Evolutionary conservation across 768 basidiomycete species (phyloP), one percentile per base, ranked within the genome.

Genomic region (Phylloporus sp.): DNA sequence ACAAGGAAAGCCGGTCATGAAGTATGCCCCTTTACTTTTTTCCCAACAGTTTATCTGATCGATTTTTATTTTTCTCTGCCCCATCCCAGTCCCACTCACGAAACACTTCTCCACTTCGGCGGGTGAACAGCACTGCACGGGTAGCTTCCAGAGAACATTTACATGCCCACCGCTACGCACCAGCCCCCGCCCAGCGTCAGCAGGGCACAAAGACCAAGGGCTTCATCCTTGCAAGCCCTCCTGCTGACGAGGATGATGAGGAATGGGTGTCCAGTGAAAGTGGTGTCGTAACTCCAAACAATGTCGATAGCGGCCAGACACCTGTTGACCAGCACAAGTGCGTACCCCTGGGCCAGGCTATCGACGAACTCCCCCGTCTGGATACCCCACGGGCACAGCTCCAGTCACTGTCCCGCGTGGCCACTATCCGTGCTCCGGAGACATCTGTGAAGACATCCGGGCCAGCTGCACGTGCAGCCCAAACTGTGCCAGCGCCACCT

Each of bases 241-340:
- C 69, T 35, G 76, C 68, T 23, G 77, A 73, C 34, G 76, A 73
- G 12, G 85, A 86, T 12, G 85, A 86, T 11, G 85, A 87, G 49
- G 88, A 81, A 50, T 89, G 86, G 86, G 76, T 86, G 1, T 89
- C 87, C 24, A 87, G 83, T 63, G 86, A 86, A 67, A 88, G 86
- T 60, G 87, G 85, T 7, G 84, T 80, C 0, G 85, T 72, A 1
- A 89, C 87, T 2, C 88, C 87, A 5, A 78, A 76, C 57, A 70
- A 74, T 12, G 54, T 70, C 45, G 76, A 78, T 45, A 74, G 73
- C 18, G 72, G 50, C 18, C 63, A 54, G 32, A 70, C 70, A 8
- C 66, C 70, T 4, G 59, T 71, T 46, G 66, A 70, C 49, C 55
- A 57, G 26, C 64, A 55, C 53, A 59, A 40, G 43, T 28, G 42